phyloP scores from a whole-genome alignment of 2,329 filamentous ascomycete genomes.

The Pseudohalonectria lignicola region DNA sequence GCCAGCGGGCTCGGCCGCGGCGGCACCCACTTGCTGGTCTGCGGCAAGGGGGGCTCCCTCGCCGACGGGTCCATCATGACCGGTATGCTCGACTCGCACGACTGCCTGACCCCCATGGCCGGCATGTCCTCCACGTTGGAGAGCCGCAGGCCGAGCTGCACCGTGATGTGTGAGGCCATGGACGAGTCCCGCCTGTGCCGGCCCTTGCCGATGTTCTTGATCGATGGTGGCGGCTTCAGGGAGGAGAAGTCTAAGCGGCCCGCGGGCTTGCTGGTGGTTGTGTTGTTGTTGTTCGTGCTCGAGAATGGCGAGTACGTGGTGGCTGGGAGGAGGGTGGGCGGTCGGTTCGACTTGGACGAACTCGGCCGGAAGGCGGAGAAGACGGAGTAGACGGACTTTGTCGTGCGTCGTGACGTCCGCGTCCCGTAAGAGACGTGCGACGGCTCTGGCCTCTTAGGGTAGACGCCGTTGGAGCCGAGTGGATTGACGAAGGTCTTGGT shows the following conservation, averaged over 20 bases:
- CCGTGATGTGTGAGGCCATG: slow-evolving; percentile 53
- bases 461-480: slow-evolving; percentile 21
- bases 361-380: slow-evolving; percentile 8
- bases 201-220: slow-evolving; percentile 26
- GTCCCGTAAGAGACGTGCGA: background rate
- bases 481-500: slow-evolving; percentile 15
- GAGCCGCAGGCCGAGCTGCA: slow-evolving; percentile 60
- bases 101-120: slow-evolving; percentile 13
- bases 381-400: too few relatives aligned
- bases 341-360: background rate
- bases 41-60: background rate
- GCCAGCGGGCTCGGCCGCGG: slow-evolving; percentile 8
- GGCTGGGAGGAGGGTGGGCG: slow-evolving; percentile 7
- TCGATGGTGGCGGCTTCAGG: slow-evolving; percentile 31
- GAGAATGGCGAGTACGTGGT: slow-evolving; percentile 11
- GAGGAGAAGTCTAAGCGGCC: slow-evolving; percentile 12
- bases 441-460: slow-evolving; percentile 5
- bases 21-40: background rate
- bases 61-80: background rate
- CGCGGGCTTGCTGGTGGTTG: background rate
- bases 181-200: slow-evolving; percentile 50
- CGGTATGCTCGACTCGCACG: background rate
- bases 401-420: slow-evolving; percentile 2
- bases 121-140: slow-evolving; percentile 46
- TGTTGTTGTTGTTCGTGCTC: slow-evolving; percentile 2